Evolutionary conservation across 2,329 filamentous ascomycete genomes (phyloP), one percentile per base, ranked within the genome.

Genomic region (Sordariomycetes sp.): DNA sequence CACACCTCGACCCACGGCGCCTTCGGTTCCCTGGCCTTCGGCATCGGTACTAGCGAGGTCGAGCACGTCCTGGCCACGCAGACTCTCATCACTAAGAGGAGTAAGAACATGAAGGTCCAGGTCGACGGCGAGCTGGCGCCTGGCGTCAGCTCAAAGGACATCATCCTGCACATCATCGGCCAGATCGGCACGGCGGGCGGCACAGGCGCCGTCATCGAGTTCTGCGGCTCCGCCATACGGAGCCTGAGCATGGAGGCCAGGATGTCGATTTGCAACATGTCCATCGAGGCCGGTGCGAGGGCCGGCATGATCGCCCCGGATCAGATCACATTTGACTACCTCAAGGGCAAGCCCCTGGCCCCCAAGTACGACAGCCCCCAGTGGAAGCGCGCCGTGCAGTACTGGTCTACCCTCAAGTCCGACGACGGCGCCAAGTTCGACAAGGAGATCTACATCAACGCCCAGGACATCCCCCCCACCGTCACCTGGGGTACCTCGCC

Each of bases 211-310:
- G 92, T 96, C 44, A 95, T 98, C 50, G 92, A 98, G 66, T 98
- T 90, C 68, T 94, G 87, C 54, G 92, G 92, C 39, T 94, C 88
- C 33, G 86, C 92, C 41, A 95, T 98, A 55, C 79, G 86, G 47
- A 66, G 63, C 41, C 70, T 96, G 48, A 94, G 86, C 61, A 94
- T 98, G 76, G 92, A 96, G 63, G 92, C 90, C 28, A 79, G 92
- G 46, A 96, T 98, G 92, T 95, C 88, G 42, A 94, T 98, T 57
- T 96, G 92, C 70, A 98, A 98, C 68, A 96, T 96, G 92, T 87
- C 88, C 11, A 95, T 96, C 47, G 92, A 98, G 68, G 92, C 73
- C 46, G 92, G 92, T 61, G 92, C 92, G 31, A 76, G 92, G 63
- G 90, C 90, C 40, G 92, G 92, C 46, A 94, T 98, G 87, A 81